Base-by-base conservation (phyloP, 768 basidiomycete genomes). In the Gautieria morchelliformis region DNA sequence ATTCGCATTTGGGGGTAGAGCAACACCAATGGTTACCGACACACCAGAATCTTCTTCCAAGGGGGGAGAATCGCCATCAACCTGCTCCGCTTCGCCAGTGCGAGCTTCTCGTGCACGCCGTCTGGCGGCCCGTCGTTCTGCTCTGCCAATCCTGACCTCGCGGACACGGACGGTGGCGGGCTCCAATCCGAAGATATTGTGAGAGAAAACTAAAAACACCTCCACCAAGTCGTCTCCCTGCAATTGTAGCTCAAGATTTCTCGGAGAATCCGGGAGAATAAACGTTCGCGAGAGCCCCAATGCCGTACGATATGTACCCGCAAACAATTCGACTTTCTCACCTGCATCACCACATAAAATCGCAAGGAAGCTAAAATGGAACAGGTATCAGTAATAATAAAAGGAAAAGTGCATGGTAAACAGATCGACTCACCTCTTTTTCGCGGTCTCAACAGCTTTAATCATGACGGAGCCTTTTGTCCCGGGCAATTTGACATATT, bases 161-260 rank as follows among this genome's bases (percentile, higher is more conserved):
- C 92, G 83, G n/a, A 95, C 92, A 27, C 92, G 81, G 19, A 95
- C 92, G 0, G 93, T 95, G 2, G 91, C 91, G 10, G 92, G 92
- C 67, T 94, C 92, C 39, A 94, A 72, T 11, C 93, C 92, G 65
- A 94, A 94, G 30, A 94, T 88, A 61, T 92, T 93, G 67, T 93
- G 90, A 2, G 85, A 81, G 66, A 94, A 94, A 4, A 94, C 87
- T 30, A 94, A 77, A 68, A 93, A 94, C 8, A 94, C 85, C 68
- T 94, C 92, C 4, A 93, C 90, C 3, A 94, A 78, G 64, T 94
- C 92, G 66, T 94, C 93, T 6, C 92, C 92, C 69, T 94, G 92
- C 11, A 94, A 74, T 68, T 94, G 84, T 20, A 94, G 75, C 66
- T 93, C 93, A 52, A 94, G 72, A 3, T 89, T 89, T 27, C 87